Conservation (phyloP, 192 early-diverging fungal species). For the Phlyctochytrium planicorne region DNA sequence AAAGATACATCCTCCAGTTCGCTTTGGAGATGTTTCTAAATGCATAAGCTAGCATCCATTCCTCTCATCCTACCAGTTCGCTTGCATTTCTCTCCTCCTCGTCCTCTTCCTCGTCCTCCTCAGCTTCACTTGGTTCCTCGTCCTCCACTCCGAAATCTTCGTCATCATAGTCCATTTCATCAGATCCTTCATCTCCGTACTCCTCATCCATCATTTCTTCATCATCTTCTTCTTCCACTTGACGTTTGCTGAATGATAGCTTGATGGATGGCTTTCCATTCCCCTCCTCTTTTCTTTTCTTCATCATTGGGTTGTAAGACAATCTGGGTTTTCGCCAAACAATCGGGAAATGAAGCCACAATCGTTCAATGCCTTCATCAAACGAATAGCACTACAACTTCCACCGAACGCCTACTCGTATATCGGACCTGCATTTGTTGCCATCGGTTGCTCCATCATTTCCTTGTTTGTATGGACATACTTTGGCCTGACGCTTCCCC, state of each 20-base stretch:
- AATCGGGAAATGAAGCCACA: not conserved
- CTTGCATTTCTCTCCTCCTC: not conserved
- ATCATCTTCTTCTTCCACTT: constrained; percentile 11
- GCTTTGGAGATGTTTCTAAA: constrained; percentile 17
- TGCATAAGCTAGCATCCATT: constrained; percentile 3
- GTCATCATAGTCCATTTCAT: constrained; percentile 17
- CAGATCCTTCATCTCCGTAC: constrained; percentile 1
- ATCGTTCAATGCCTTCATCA: not conserved
- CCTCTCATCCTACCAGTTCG: constrained; percentile 5
- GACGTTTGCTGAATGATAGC: not conserved
- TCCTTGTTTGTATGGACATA: not conserved
- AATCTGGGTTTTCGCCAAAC: not conserved
- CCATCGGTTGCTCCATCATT: not conserved
- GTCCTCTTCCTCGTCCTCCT: constrained; percentile 18
- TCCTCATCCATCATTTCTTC: constrained; percentile 3
- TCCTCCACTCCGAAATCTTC: not conserved
- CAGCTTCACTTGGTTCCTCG: constrained; percentile 2
- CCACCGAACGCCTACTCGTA: not conserved
- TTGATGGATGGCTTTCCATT: not conserved
- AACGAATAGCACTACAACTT: not conserved
- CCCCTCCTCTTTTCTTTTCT: not conserved
- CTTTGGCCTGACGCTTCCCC: not conserved
- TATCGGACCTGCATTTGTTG: not conserved
- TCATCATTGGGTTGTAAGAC: not conserved
- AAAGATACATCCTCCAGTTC: constrained; percentile 77